Percentiles rank a stretch among this genome's conserved stretches.
Conservation (phyloP, 73 alveolate species). For the Paramecium biaurelia region DNA sequence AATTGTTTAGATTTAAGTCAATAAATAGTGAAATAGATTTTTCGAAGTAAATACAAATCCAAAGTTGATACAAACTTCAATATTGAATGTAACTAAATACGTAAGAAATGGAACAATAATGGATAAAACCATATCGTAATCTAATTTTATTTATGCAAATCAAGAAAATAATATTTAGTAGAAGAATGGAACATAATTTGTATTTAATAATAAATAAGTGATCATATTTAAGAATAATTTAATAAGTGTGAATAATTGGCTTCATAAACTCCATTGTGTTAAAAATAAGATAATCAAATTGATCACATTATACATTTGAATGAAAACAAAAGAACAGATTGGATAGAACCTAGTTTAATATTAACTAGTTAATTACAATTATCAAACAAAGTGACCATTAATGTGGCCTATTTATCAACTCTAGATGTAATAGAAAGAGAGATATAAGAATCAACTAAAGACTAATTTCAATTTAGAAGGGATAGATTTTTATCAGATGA, state of each 20-base stretch:
- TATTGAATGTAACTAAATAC: conserved; percentile 1
- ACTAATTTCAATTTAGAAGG: neutral
- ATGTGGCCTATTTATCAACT: neutral
- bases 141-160: neutral
- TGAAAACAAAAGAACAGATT: conserved; percentile 26
- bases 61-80: neutral
- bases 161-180: neutral
- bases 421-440: neutral
- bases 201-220: neutral
- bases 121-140: neutral
- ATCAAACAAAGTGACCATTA: neutral
- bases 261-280: neutral
- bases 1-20: neutral
- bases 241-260: neutral
- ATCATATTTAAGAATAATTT: neutral
- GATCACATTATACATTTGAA: neutral
- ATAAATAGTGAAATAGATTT: neutral
- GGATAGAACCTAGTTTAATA: neutral
- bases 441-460: neutral
- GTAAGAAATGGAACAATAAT: neutral
- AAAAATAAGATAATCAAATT: neutral
- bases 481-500: conserved; percentile 1
- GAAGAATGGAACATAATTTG: conserved; percentile 36
- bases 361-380: neutral
- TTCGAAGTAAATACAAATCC: neutral